Base-by-base conservation (phyloP, 768 basidiomycete genomes). In the Auricularia sp. region DNA sequence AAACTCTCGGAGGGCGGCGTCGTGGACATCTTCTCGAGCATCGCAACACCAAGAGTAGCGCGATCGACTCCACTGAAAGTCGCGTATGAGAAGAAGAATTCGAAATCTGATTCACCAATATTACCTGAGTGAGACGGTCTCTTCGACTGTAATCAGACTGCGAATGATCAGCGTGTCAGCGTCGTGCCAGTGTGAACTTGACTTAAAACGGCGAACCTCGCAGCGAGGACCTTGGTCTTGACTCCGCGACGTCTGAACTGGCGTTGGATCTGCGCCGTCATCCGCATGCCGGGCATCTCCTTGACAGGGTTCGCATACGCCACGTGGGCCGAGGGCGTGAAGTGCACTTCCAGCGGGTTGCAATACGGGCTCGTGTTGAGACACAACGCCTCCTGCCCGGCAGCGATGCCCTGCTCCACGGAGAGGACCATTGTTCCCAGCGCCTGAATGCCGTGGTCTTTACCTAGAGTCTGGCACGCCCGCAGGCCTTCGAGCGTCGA, bases 391-490 rank as follows among this genome's bases (percentile, higher is more conserved):
- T 68, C 62, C 12, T 67, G 66, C n/a, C 62, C 67, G 21, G 71
- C 71, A n/a, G 62, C 67, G 10, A 72, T 39, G 3, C 54, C 68
- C 64, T 72, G 71, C 60, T 67, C 70, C 6, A 68, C 59, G 29
- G 53, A 65, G 64, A 69, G 71, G 42, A 70, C 64, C 3, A 65
- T 67, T 12, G 71, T 72, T 3, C 66, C 71, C 6, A 72, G 66
- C 7, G 71, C 70, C 8, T 64, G 58, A 44, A 70, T 64, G 53
- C 66, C 64, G 56, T 69, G 67, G 12, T 69, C 63, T n/a, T 34
- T 65, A 23, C 64, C 62, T 1, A 72, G 66, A n/a, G 67, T 66
- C 39, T 42, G 29, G 59, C 65, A 67, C 8, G 71, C 71, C 8
- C 66, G 65, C 3, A 72, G 64, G 16, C 70, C 71, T 14, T 66